Evolutionary conservation across 805 yeast species (phyloP).

Genomic region (Lachancea sp.): DNA sequence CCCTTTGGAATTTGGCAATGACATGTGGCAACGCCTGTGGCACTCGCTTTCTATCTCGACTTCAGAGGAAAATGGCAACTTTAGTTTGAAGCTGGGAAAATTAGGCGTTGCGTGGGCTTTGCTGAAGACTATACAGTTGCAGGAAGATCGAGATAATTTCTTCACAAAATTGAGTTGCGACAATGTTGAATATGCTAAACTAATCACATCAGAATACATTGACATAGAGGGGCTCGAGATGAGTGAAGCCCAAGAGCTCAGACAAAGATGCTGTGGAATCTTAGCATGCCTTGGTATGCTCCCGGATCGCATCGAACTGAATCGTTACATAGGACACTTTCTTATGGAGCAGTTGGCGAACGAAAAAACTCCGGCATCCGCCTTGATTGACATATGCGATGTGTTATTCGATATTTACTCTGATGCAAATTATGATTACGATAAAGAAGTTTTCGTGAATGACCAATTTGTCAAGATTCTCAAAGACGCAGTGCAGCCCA

Average conservation of each 20-base stretch:
- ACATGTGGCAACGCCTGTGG: conserved; percentile 17
- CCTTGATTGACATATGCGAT: conserved; percentile 56
- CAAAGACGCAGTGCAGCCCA: conserved; percentile 36
- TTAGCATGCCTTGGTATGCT: conserved; percentile 45
- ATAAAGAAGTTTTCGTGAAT: conserved; percentile 56
- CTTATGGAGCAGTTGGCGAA: conserved; percentile 32
- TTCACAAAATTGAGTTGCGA: conserved; percentile 18
- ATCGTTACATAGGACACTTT: conserved; percentile 41
- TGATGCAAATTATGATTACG: conserved; percentile 64
- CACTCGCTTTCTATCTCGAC: conserved; percentile 10
- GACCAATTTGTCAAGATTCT: conserved; percentile 42
- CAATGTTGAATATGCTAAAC: conserved; percentile 25
- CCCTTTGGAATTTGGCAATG: conserved; percentile 19
- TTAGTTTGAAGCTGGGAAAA: conserved; percentile 31
- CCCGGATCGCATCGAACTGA: conserved; percentile 40
- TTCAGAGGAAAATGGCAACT: conserved; percentile 17
- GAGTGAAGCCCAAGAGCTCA: conserved; percentile 35
- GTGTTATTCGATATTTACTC: conserved; percentile 72
- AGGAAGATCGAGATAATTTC: conserved; percentile 11
- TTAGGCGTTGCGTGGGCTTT: conserved; percentile 44
- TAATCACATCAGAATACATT: conserved; percentile 20
- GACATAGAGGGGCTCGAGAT: conserved; percentile 16
- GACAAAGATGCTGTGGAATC: conserved; percentile 40
- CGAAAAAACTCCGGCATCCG: conserved; percentile 30
- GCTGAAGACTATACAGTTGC: conserved; percentile 24